Conservation (phyloP, 192 early-diverging fungal species). For the Ambispora gerdemannii region DNA sequence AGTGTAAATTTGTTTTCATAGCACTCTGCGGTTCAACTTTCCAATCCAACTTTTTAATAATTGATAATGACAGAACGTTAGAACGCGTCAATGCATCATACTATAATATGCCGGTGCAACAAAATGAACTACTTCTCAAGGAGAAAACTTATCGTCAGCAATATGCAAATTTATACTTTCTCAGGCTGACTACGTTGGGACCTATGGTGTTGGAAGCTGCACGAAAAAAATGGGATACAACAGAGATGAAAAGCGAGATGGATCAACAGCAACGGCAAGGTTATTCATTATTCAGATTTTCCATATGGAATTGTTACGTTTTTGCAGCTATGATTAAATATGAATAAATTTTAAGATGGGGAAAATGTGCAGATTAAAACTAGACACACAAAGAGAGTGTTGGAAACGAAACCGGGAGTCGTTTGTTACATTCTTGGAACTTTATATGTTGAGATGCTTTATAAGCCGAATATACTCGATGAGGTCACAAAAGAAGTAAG, state of each 20-base stretch:
- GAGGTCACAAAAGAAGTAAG: constrained; percentile 80
- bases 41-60: not conserved
- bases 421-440: constrained; percentile 81
- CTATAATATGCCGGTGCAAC: not conserved
- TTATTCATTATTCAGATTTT: not conserved
- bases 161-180: constrained; percentile 83
- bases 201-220: constrained; percentile 60
- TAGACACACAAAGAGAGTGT: constrained; percentile 56
- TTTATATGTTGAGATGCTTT: constrained; percentile 79
- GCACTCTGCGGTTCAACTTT: not conserved
- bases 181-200: constrained; percentile 64
- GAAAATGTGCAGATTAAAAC: constrained; percentile 32
- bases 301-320: not conserved
- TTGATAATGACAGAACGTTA: not conserved
- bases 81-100: constrained; percentile 1
- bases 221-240: constrained; percentile 48
- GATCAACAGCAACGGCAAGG: not conserved
- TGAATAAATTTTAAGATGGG: not conserved
- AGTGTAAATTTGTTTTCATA: not conserved
- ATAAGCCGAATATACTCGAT: constrained; percentile 89
- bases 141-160: constrained; percentile 72
- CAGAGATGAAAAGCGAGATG: constrained; percentile 14
- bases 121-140: constrained; percentile 54
- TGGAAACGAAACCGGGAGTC: constrained; percentile 67
- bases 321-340: not conserved